Conservation (phyloP, 306 rosid species). For the Fragaria iinumae region DNA sequence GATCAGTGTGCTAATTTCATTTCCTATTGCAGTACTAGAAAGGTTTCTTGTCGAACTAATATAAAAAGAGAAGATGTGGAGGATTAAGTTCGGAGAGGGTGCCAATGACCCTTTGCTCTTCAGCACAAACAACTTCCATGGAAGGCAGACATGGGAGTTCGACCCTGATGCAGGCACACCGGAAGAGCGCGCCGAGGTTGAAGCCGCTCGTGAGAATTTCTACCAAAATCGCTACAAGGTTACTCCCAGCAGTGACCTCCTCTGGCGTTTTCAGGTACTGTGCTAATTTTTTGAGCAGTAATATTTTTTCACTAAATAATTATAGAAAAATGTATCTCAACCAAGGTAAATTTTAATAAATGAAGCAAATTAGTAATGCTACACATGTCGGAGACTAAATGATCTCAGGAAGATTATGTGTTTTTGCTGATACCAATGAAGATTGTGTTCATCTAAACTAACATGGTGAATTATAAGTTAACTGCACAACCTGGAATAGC, state of each 20-base stretch:
- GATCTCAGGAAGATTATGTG: slow-evolving; percentile 1
- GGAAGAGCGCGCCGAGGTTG: slow-evolving; percentile 28
- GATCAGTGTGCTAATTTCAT: background rate
- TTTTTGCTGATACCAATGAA: too few species aligned
- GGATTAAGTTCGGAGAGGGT: slow-evolving; percentile 30
- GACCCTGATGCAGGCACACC: slow-evolving; percentile 26
- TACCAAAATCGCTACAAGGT: slow-evolving; percentile 27
- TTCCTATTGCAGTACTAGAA: slow-evolving; percentile 2
- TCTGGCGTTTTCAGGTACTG: slow-evolving; percentile 35
- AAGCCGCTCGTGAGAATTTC: slow-evolving; percentile 28
- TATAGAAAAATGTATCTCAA: background rate
- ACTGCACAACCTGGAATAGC: background rate
- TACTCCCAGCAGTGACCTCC: slow-evolving; percentile 28
- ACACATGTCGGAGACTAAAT: background rate
- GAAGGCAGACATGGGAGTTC: slow-evolving; percentile 34
- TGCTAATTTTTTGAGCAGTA: too few species aligned
- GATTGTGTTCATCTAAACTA: background rate
- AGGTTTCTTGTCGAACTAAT: background rate
- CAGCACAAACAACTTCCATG: slow-evolving; percentile 36
- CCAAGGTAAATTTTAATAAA: background rate
- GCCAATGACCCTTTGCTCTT: slow-evolving; percentile 34
- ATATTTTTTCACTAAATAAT: background rate
- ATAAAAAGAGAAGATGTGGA: slow-evolving; percentile 27
- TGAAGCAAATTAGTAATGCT: background rate
- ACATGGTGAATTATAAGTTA: background rate